These are phyloP conservation scores for Detonula confervacea DNA, from an alignment of 352 stramenopile species.

Conservation along the genomic window DNA sequence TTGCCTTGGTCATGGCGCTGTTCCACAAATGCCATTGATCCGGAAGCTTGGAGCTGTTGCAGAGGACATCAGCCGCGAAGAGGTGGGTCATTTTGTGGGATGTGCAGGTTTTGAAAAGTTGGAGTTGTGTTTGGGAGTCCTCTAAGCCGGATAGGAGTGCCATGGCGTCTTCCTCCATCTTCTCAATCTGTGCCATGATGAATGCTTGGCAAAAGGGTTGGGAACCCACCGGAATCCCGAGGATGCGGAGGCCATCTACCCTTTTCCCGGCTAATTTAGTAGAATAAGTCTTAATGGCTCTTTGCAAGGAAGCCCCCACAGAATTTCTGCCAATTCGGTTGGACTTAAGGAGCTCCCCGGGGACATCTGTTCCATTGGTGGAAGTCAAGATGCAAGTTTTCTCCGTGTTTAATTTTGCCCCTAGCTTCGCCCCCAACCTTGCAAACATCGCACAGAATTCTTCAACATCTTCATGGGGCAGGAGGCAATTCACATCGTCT, in stretches of 20 bases:
- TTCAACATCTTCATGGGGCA: not conserved
- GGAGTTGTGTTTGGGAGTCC: constrained; percentile 5
- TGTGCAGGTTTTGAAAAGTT: constrained; percentile 23
- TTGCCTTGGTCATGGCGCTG: constrained; percentile 2
- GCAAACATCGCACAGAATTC: not conserved
- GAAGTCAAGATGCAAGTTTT: constrained; percentile 33
- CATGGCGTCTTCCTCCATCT: not conserved
- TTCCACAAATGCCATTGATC: constrained; percentile 20
- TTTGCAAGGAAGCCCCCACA: constrained; percentile 9
- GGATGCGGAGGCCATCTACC: too few species aligned
- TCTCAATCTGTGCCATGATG: not conserved
- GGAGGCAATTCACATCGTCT: not conserved
- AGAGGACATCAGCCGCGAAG: constrained; percentile 16
- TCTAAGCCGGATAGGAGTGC: not conserved
- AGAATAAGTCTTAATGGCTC: too few species aligned
- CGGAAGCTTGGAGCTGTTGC: not conserved
- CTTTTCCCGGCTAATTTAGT: too few species aligned
- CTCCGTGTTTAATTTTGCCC: constrained; percentile 18
- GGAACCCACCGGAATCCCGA: not conserved
- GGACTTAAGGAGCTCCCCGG: not conserved
- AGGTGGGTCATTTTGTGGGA: constrained; percentile 39
- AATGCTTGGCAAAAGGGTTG: constrained; percentile 10
- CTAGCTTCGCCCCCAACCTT: constrained; percentile 2
- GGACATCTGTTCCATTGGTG: not conserved
- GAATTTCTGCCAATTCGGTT: constrained; percentile 12